Evolutionary conservation across 208 protist species (phyloP).

Genomic region (Trypanosoma mega): DNA sequence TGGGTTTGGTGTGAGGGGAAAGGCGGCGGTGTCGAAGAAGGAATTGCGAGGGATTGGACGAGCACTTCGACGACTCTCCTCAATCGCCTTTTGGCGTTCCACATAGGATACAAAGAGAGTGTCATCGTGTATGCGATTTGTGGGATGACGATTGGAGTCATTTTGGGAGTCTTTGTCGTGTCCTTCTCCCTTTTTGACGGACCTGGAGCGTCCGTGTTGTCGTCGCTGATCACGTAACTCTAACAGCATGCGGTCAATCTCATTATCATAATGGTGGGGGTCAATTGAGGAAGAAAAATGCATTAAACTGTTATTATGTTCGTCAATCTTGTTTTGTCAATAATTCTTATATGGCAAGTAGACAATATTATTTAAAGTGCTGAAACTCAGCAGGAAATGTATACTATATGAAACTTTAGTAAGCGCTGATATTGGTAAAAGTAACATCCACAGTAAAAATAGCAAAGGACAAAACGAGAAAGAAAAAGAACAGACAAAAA

Average conservation of each 20-base stretch:
- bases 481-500: conserved; percentile 14
- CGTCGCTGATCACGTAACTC: conserved; percentile 1
- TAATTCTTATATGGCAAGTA: too few species aligned
- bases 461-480: conserved; percentile 3
- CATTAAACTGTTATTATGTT: too few species aligned
- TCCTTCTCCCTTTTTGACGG: neutral
- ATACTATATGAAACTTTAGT: too few species aligned
- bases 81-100: conserved; percentile 1
- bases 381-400: neutral
- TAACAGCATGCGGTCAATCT: conserved; percentile 18
- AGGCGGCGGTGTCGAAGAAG: neutral
- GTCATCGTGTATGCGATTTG: neutral
- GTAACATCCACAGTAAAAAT: conserved; percentile 1
- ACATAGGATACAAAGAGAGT: neutral
- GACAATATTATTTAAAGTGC: too few species aligned
- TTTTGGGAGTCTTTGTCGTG: conserved; percentile 10
- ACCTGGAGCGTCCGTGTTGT: too few species aligned
- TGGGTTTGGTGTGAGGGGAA: neutral
- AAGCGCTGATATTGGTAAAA: too few species aligned
- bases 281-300: conserved; percentile 10
- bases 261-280: conserved; percentile 6
- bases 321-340: too few species aligned
- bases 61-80: neutral
- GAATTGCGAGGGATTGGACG: neutral
- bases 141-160: neutral